Evolutionary conservation across 192 early-diverging fungal species (phyloP).

Genomic region (Mortierella alpina): DNA sequence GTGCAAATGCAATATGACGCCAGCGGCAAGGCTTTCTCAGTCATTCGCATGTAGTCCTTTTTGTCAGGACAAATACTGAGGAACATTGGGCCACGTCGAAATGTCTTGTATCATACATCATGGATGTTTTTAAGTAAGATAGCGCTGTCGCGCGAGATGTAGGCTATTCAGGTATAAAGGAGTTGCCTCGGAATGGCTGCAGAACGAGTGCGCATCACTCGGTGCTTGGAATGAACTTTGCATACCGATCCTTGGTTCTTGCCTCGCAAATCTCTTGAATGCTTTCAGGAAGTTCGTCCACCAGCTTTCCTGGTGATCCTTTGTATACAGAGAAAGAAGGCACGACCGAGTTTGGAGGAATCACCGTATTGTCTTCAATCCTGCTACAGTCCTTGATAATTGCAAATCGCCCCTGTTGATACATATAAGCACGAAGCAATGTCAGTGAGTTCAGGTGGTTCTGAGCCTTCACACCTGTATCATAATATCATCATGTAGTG

Average conservation of each 20-base stretch:
- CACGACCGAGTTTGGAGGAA: constrained; percentile 91
- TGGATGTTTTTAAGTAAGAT: too few species aligned
- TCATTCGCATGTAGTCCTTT: too few species aligned
- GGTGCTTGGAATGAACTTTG: constrained; percentile 73
- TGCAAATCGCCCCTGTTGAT: constrained; percentile 84
- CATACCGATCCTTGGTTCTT: constrained; percentile 79
- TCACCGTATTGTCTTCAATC: constrained; percentile 91
- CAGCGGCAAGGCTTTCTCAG: too few species aligned
- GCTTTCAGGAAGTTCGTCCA: constrained; percentile 90
- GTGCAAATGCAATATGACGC: too few species aligned
- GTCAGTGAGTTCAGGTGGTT: neutral
- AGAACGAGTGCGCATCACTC: constrained; percentile 8
- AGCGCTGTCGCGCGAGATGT: too few species aligned
- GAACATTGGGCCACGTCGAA: too few species aligned
- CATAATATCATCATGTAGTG: neutral
- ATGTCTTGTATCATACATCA: too few species aligned
- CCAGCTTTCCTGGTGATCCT: constrained; percentile 82
- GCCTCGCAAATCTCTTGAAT: constrained; percentile 84
- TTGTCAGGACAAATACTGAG: too few species aligned
- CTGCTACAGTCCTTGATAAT: constrained; percentile 95
- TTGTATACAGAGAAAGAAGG: constrained; percentile 93
- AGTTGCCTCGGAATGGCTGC: too few species aligned
- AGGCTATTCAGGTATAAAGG: too few species aligned
- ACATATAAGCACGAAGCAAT: neutral
- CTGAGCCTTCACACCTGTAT: neutral